A percentile compares a stretch with the other conserved stretches of the same genome.
Evolutionary conservation across 345 rosid genomes (phyloP).

Genomic region (Melaleuca quinquenervia): DNA sequence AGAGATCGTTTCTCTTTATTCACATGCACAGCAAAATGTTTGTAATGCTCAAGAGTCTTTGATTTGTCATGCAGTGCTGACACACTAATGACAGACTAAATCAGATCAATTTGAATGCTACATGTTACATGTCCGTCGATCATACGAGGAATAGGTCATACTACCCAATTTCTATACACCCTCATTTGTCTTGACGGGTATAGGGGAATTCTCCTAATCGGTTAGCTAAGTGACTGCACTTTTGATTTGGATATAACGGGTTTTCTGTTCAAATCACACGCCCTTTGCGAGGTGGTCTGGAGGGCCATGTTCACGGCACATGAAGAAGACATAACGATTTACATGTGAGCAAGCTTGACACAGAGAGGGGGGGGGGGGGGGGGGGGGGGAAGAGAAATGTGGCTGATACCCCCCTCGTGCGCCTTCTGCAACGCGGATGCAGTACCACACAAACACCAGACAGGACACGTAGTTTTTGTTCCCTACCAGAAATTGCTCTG

Average conservation of each 20-base stretch:
- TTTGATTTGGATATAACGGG: not conserved
- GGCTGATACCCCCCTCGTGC: constrained; percentile 1
- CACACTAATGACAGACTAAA: not conserved
- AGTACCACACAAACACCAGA: not conserved
- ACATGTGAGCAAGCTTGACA: not conserved
- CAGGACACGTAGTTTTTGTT: not conserved
- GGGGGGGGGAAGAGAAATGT: not conserved
- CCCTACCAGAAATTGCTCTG: not conserved
- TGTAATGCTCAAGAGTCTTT: not conserved
- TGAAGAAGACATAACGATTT: not conserved
- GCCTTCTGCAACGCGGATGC: not conserved
- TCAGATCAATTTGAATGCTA: not conserved
- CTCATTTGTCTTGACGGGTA: not conserved
- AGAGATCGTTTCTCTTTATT: not conserved
- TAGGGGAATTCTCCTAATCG: not conserved
- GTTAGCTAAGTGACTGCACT: not conserved
- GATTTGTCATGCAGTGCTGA: not conserved
- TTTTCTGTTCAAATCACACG: not conserved
- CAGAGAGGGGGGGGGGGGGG: not conserved
- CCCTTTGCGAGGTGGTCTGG: no score
- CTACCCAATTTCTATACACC: not conserved
- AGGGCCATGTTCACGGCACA: no score
- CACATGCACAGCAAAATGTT: not conserved
- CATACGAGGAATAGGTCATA: not conserved
- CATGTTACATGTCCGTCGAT: not conserved